Evolutionary conservation across 1,284 basidiomycete species (phyloP).

Genomic region (Inonotus hispidus): DNA sequence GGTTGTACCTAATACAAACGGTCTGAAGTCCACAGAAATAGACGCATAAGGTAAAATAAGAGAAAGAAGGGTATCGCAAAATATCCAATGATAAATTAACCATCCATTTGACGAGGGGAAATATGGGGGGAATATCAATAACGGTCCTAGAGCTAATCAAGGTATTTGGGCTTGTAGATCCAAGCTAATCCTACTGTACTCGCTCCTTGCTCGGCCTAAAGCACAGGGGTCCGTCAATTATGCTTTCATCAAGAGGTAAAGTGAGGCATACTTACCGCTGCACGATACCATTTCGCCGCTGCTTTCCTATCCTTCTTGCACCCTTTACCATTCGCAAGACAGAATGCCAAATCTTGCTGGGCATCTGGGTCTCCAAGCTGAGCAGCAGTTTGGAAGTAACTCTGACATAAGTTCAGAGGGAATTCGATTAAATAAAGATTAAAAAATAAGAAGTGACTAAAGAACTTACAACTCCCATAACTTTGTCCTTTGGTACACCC

Average conservation of each 20-base stretch:
- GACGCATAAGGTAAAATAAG: no score
- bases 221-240: slow-evolving; percentile 2
- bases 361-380: slow-evolving; percentile 83
- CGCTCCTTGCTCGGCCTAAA: slow-evolving; percentile 65
- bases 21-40: no score
- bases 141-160: neutral
- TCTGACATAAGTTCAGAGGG: slow-evolving; percentile 40
- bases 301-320: slow-evolving; percentile 86
- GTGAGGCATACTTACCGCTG: slow-evolving; percentile 52
- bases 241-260: slow-evolving; percentile 7
- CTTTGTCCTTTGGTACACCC: slow-evolving; percentile 82
- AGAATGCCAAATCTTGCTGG: slow-evolving; percentile 81
- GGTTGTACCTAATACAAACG: no score
- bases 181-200: slow-evolving; percentile 80
- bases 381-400: slow-evolving; percentile 82
- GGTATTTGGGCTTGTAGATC: slow-evolving; percentile 64
- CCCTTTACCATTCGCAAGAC: slow-evolving; percentile 80
- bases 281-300: slow-evolving; percentile 86
- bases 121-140: no score
- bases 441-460: neutral
- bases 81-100: no score
- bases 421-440: slow-evolving; percentile 14
- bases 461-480: slow-evolving; percentile 71
- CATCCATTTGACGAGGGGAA: no score
- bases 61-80: no score